phyloP scores from a whole-genome alignment of 2,329 filamentous ascomycete species.

The Talaromyces piceae region DNA sequence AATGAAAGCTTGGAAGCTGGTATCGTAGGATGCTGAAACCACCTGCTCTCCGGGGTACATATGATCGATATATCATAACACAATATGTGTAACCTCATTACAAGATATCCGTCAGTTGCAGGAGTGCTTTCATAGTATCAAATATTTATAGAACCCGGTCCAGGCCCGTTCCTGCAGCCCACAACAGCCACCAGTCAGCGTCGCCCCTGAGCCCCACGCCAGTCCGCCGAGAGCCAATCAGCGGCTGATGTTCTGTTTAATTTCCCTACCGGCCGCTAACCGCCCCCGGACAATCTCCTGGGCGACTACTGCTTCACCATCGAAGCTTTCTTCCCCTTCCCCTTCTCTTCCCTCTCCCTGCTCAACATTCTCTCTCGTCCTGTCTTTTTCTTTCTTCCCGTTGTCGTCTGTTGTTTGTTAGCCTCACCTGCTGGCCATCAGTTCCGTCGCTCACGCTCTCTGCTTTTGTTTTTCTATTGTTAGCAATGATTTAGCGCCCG shows the following conservation, averaged over 20 bases:
- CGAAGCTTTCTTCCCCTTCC: background rate
- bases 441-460: background rate
- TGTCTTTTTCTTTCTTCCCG: background rate
- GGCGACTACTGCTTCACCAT: background rate
- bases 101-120: too few relatives aligned
- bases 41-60: background rate
- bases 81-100: background rate
- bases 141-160: too few relatives aligned
- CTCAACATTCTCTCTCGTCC: background rate
- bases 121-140: too few relatives aligned
- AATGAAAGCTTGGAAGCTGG: background rate
- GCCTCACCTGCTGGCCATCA: background rate
- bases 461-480: background rate
- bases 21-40: background rate
- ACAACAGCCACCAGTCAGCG: too few relatives aligned
- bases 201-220: background rate
- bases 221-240: background rate
- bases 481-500: conserved; percentile 1
- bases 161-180: too few relatives aligned
- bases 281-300: background rate
- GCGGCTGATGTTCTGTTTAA: background rate
- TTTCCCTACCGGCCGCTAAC: background rate
- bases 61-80: background rate
- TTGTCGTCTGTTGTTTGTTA: background rate
- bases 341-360: background rate